Evolutionary conservation across 148 eudicot species (phyloP).

Genomic region (Agrostemma githago): DNA sequence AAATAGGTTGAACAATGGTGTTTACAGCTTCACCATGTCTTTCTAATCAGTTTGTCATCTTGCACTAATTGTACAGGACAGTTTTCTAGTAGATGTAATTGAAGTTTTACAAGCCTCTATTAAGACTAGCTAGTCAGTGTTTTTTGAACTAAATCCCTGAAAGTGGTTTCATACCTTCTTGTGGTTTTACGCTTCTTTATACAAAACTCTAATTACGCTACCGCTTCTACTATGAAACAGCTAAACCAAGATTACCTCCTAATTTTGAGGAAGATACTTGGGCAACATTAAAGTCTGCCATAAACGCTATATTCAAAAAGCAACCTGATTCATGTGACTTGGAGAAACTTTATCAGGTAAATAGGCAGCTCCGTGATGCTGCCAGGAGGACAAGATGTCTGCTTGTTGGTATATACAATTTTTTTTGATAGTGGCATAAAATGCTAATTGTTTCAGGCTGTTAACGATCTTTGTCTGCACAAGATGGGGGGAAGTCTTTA

Average conservation of each 20-base stretch:
- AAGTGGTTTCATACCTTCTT: not conserved
- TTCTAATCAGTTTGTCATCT: no score
- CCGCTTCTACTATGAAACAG: constrained; percentile 33
- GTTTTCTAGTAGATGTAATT: not conserved
- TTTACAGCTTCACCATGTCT: not conserved
- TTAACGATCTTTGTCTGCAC: constrained; percentile 83
- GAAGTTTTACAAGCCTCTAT: not conserved
- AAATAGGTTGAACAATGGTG: not conserved
- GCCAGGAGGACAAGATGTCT: not conserved
- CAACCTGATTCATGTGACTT: constrained; percentile 80
- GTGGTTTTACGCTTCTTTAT: not conserved
- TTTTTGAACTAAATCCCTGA: not conserved
- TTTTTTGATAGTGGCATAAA: constrained; percentile 6
- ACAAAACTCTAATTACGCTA: constrained; percentile 7
- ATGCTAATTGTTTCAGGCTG: constrained; percentile 51
- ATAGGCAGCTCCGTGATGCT: not conserved
- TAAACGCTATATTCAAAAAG: constrained; percentile 86
- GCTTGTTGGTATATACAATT: not conserved
- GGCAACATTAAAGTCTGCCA: constrained; percentile 84
- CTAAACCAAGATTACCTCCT: constrained; percentile 72
- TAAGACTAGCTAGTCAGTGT: not conserved
- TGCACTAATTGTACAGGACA: not conserved
- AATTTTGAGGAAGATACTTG: constrained; percentile 94
- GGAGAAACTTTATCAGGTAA: constrained; percentile 91
- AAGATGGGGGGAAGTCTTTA: constrained; percentile 95